phyloP scores from a whole-genome alignment of 345 rosid species.

The Erucastrum elatum region DNA sequence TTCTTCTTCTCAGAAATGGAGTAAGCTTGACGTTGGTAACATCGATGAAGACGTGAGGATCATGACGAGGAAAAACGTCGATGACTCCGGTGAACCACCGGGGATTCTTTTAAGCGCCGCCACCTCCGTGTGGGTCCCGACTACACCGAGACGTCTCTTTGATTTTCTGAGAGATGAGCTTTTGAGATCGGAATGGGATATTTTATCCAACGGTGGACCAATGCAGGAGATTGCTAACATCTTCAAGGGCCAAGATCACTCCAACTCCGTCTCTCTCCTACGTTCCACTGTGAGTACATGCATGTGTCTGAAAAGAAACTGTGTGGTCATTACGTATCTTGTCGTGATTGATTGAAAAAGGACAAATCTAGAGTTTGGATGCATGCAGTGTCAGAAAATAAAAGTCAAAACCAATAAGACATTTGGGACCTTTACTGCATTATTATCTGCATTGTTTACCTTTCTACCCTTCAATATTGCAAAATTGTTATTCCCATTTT shows the following conservation, averaged over 20 bases:
- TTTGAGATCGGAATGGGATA: slow-evolving; percentile 91
- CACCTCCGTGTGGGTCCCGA: slow-evolving; percentile 87
- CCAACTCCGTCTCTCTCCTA: slow-evolving; percentile 91
- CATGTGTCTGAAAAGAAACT: slow-evolving; percentile 27
- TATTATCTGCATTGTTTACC: slow-evolving; percentile 5
- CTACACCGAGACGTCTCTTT: slow-evolving; percentile 67
- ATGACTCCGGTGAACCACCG: slow-evolving; percentile 95
- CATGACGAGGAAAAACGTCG: slow-evolving; percentile 83
- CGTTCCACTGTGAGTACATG: slow-evolving; percentile 62
- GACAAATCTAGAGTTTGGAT: slow-evolving; percentile 45
- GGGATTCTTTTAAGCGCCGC: slow-evolving; percentile 91
- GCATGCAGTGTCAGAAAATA: not conserved
- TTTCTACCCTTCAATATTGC: not conserved
- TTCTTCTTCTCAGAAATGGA: slow-evolving; percentile 80
- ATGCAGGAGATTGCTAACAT: slow-evolving; percentile 96
- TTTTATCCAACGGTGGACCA: slow-evolving; percentile 89
- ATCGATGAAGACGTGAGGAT: slow-evolving; percentile 84
- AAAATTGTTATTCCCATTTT: not conserved
- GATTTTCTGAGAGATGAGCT: slow-evolving; percentile 85
- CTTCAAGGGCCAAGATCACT: slow-evolving; percentile 87
- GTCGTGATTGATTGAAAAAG: slow-evolving; percentile 41
- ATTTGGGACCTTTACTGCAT: slow-evolving; percentile 40
- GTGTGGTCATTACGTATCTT: slow-evolving; percentile 21
- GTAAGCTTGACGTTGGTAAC: slow-evolving; percentile 64
- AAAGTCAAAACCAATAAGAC: slow-evolving; percentile 60